Base-by-base conservation (phyloP, 2,329 filamentous ascomycete species). In the Phaeophleospora eucalypticola region DNA sequence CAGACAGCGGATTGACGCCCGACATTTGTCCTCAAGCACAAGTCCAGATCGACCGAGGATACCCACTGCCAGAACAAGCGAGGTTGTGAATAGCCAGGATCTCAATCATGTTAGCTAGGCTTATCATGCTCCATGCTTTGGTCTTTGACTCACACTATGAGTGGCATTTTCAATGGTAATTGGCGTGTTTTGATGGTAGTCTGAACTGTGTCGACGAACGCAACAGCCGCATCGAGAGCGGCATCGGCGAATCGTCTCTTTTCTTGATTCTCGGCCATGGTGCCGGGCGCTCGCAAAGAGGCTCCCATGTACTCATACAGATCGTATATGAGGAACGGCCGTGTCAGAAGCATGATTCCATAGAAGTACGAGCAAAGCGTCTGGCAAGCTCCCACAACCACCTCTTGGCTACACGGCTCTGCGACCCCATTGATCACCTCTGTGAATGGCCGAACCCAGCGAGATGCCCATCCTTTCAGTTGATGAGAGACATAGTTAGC, bases 271-370 rank as follows among this genome's bases (percentile, higher is more conserved):
- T 58, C 53, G 3, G 42, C 38, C 8, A 50, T 51, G 4, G 46
- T 49, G 4, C 41, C 50, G 10, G 47, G 51, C 1, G 38, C 42
- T 32, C 50, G 52, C 3, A 55, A 33, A 7, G 53, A 47, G 14
- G 59, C 61, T 20, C 60, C 65, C 24, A 66, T 42, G 9, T 63
- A 64, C 34, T 66, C 64, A 41, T 67, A 75, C 1, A 77, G 65
- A 41, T 75, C 71, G 53, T 75, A 78, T 19, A 77, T 71, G 9
- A 78, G 63, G 45, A 78, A 78, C 0, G 75, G 75, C n/a, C 75
- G 64, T 4, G 75, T 76, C 3, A 78, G 59, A 3, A 78, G 63
- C 58, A 78, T 77, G 36, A 78, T 77, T 1, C 72, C 74, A 64
- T 75, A 78, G 55, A 77, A 77, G 47, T 78, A 78, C 2, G 74